Percentiles rank a stretch among this genome's conserved stretches.
Conservation (phyloP, 176 grass and related monocot genomes). For the Triticum aestivum region IWGSC_CS_RefSeq_v2.1 NC_057802.1:333602290-333602789, state of each 20-base stretch:
- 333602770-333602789: constrained; percentile 3
- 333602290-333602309: not conserved
- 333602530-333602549: not conserved
- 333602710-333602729: not conserved
- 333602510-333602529: not conserved
- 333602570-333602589: not conserved
- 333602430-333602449: not conserved
- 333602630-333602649: not conserved
- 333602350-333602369: not conserved
- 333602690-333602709: constrained; percentile 2
- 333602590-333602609: not conserved
- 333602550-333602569: not conserved
- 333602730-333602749: not conserved
- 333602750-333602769: constrained; percentile 20
- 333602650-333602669: not conserved
- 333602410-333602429: not conserved
- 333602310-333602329: not conserved
- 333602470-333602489: not conserved
- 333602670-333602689: not conserved
- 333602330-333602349: not conserved
- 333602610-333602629: constrained; percentile 1
- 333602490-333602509: not conserved
- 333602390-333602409: not conserved
- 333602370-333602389: not conserved
- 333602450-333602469: not conserved